A percentile compares a stretch with the other conserved stretches of the same genome.
Conservation (phyloP, 306 rosid species). For the Dalbergia cochinchinensis region DNA sequence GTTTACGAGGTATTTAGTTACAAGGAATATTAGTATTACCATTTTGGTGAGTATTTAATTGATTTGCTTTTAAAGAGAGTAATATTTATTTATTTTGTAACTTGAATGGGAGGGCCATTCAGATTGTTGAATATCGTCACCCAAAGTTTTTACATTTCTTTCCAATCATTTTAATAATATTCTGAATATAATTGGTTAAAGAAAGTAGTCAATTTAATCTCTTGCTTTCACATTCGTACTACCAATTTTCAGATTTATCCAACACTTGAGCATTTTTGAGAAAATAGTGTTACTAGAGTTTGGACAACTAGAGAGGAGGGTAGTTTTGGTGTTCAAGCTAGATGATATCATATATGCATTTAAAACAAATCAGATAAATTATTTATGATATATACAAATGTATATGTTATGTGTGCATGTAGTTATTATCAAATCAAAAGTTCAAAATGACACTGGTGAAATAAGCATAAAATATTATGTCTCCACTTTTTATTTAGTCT, state of each 20-base stretch:
- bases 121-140: slow-evolving; percentile 32
- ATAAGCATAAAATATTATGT: slow-evolving; percentile 26
- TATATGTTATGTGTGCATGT: neutral
- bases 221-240: neutral
- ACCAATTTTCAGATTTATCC: neutral
- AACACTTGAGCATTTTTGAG: neutral
- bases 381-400: neutral
- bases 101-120: slow-evolving; percentile 10
- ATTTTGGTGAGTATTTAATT: slow-evolving; percentile 27
- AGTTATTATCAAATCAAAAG: neutral
- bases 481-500: slow-evolving; percentile 8
- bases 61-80: slow-evolving; percentile 15
- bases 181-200: neutral
- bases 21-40: slow-evolving; percentile 12
- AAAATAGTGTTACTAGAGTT: neutral
- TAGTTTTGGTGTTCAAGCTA: slow-evolving; percentile 1
- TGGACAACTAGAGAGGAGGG: neutral
- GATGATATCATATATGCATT: neutral
- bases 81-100: neutral
- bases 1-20: slow-evolving; percentile 77
- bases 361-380: neutral
- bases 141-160: neutral
- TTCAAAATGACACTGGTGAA: neutral
- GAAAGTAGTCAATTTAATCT: slow-evolving; percentile 12
- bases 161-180: neutral